Conservation (phyloP, 164 flowering plant species). For the Stephania cephalantha region DNA sequence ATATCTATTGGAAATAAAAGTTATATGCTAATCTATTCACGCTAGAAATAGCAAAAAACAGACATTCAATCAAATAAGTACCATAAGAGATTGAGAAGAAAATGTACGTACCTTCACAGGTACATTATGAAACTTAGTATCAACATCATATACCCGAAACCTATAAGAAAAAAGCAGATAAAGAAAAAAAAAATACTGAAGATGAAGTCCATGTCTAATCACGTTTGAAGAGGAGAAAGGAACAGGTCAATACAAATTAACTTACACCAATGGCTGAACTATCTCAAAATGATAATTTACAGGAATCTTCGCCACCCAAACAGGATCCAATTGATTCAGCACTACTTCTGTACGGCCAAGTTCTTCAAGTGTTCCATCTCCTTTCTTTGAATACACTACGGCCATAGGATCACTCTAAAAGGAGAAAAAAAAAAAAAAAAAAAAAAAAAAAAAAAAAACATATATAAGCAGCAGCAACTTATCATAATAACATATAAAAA, state of each 20-base stretch:
- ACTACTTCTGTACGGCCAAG: slow-evolving; percentile 83
- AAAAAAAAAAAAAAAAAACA: too few species aligned
- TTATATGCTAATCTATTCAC: too few species aligned
- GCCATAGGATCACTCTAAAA: slow-evolving; percentile 80
- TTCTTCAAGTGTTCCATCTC: slow-evolving; percentile 63
- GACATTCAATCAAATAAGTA: neutral
- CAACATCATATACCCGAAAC: slow-evolving; percentile 69
- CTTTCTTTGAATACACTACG: slow-evolving; percentile 49
- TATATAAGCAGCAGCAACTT: neutral
- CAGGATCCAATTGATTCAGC: slow-evolving; percentile 55
- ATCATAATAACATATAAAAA: too few species aligned
- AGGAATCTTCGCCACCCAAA: slow-evolving; percentile 59
- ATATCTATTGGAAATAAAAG: too few species aligned
- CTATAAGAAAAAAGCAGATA: slow-evolving; percentile 27
- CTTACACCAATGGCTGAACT: slow-evolving; percentile 66
- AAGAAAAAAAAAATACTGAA: neutral
- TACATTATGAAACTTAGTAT: slow-evolving; percentile 57
- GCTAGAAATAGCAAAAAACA: neutral
- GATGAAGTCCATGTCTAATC: neutral
- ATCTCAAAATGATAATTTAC: slow-evolving; percentile 70
- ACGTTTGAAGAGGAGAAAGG: neutral
- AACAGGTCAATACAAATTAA: slow-evolving; percentile 8
- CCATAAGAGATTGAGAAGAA: too few species aligned
- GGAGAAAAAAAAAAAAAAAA: too few species aligned
- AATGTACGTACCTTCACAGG: slow-evolving; percentile 61